Base-by-base conservation (phyloP, 495 filamentous ascomycete genomes). In the Tuber microsphaerosporum region DNA sequence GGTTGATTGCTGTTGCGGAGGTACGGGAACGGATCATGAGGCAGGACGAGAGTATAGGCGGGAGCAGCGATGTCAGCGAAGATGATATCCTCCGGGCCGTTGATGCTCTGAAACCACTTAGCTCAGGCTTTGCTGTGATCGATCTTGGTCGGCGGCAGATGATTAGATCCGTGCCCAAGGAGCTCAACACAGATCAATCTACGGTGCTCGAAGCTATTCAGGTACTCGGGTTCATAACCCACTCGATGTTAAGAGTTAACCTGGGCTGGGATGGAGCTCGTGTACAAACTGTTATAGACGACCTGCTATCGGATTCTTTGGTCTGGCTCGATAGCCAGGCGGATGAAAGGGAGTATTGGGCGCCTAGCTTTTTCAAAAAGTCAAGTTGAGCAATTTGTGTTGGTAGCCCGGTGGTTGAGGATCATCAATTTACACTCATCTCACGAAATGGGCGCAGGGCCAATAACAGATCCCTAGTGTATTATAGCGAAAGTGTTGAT, bases 271-370 rank as follows among this genome's bases (percentile, higher is more conserved):
- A 93, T 78, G 86, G 90, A 42, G 91, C 93, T 56, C 88, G 95
- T 77, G 92, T 94, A 31, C 89, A 92, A 81, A 97, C 96, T 0
- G 94, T 94, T 6, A 86, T 98, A 37, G 92, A 97, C 46, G 95
- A 99, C 84, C 84, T 99, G 37, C 84, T 97, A n/a, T 90, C 90
- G 9, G 94, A 97, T 81, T 92, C 92, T 39, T 88, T 99, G 83
- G 91, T 98, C 26, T 99, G 95, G 95, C 89, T 98, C 10, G 95
- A 99, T 84, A 88, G 87, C 71, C 94, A 98, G 84, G 90, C 89
- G 26, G 86, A 87, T 12, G 94, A 98, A 85, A 93, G 90, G 81
- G 95, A 98, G 84, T 99, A 97, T 82, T 99, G 95, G 96, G 94
- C 92, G 72, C 96, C 95, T 34, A 77, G 74, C 9, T 82, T 83